Conservation (phyloP, 1,284 basidiomycete genomes). For the Chondrostereum purpureum region DNA sequence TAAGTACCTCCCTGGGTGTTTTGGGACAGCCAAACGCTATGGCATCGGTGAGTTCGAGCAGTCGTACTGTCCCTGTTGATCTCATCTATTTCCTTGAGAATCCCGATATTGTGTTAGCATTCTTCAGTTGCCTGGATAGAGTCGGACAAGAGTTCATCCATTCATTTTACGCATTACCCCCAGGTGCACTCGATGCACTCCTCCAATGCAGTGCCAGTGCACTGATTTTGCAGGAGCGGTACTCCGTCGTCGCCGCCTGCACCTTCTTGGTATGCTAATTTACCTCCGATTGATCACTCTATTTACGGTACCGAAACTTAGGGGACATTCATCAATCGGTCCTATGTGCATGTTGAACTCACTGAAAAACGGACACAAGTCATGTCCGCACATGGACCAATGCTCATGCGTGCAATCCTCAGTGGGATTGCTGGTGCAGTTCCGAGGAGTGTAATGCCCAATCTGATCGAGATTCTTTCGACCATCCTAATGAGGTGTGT, state of each 20-base stretch:
- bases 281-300: constrained; percentile 6
- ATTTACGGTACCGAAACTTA: constrained; percentile 2
- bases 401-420: constrained; percentile 67
- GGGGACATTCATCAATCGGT: constrained; percentile 58
- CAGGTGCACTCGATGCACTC: constrained; percentile 60
- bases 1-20: constrained; percentile 49
- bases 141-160: constrained; percentile 68
- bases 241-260: constrained; percentile 77
- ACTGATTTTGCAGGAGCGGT: constrained; percentile 76
- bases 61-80: background rate
- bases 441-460: constrained; percentile 76
- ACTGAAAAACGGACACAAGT: constrained; percentile 30
- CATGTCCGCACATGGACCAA: constrained; percentile 56
- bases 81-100: constrained; percentile 40
- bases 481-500: constrained; percentile 53
- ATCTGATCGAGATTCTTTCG: constrained; percentile 75
- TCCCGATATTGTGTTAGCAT: constrained; percentile 84
- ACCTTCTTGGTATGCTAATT: constrained; percentile 73
- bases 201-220: constrained; percentile 69
- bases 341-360: constrained; percentile 48
- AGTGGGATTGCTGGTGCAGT: constrained; percentile 76
- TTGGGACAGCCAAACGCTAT: constrained; percentile 50
- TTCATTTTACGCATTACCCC: constrained; percentile 63
- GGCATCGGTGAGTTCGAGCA: constrained; percentile 49
- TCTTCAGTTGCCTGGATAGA: constrained; percentile 75